Base-by-base conservation (phyloP, 2,329 filamentous ascomycete genomes). In the Fusarium vanettenii region DNA sequence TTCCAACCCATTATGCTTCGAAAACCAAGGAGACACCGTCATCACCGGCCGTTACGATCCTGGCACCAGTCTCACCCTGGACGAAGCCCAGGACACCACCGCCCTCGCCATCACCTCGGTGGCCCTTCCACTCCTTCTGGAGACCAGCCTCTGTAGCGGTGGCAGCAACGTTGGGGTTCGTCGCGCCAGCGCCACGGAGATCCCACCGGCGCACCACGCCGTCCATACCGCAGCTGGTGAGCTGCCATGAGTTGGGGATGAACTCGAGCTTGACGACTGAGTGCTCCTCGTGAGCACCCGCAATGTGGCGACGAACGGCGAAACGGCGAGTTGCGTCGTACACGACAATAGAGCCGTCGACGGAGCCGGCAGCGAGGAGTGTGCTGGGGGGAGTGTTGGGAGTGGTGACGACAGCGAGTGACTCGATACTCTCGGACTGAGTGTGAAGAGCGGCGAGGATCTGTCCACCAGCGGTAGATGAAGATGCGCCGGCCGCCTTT, bases 181-280 rank as follows among this genome's bases (percentile, higher is more conserved):
- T 80, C 3, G 74, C 72, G 13, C 80, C 81, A 25, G 80, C 84
- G n/a, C 87, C 88, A n/a, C 88, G 84, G 63, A 91, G 80, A 84
- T 99, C 96, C 97, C 97, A 99, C 70, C 95, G 88, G 79, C 94
- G 89, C 22, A 99, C 91, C 0, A 95, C 95, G 20, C 97, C 96
- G 79, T 99, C 97, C 88, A 98, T 94, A 10, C 97, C 97, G 76
- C 92, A 95, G 73, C 91, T 94, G 2, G 96, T 98, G 63, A 98
- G 86, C 71, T 97, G 80, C 92, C 91, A 96, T 73, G 79, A 80
- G 75, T 84, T 81, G 80, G 87, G 87, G 68, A 97, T 90, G 79
- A 98, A 99, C 70, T 98, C 95, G 6, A 98, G 91, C 84, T 97
- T 96, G 71, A 98, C 96, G 22, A 99, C 94, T 1, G 94, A 93